Percentiles rank a stretch among this genome's conserved stretches.
phyloP scores from a whole-genome alignment of 257 asterid genomes.

The Salvia rosmarinus region DNA sequence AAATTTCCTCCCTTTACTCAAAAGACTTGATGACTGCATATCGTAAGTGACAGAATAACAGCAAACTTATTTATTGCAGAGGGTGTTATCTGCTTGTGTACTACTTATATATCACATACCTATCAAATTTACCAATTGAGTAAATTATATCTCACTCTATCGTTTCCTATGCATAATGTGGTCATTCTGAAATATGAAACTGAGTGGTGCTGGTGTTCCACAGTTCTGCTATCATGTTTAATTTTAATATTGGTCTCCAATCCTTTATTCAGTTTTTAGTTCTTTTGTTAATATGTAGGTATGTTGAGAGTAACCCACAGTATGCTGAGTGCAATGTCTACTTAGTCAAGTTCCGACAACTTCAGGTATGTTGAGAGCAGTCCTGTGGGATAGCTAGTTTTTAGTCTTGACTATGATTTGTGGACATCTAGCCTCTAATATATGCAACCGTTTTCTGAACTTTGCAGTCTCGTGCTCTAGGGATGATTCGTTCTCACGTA shows the following conservation, averaged over 20 bases:
- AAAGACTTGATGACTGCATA: conserved; percentile 93
- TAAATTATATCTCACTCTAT: neutral
- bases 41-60: conserved; percentile 60
- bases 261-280: conserved; percentile 18
- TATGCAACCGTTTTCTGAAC: conserved; percentile 29
- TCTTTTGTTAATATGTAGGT: conserved; percentile 51
- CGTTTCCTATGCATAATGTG: conserved; percentile 26
- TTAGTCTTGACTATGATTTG: conserved; percentile 22
- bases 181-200: conserved; percentile 32
- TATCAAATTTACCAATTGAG: conserved; percentile 23
- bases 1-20: conserved; percentile 90
- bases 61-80: conserved; percentile 23
- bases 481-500: conserved; percentile 89
- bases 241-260: conserved; percentile 2
- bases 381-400: conserved; percentile 8
- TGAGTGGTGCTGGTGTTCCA: conserved; percentile 15
- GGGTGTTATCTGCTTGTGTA: conserved; percentile 21
- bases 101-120: conserved; percentile 21
- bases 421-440: conserved; percentile 29
- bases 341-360: conserved; percentile 97
- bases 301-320: conserved; percentile 96
- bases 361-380: conserved; percentile 67
- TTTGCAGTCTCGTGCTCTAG: conserved; percentile 92
- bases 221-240: conserved; percentile 24
- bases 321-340: conserved; percentile 97